Percentiles rank a stretch among this genome's conserved stretches.
Evolutionary conservation across 495 filamentous ascomycete genomes (phyloP).

Genomic region (Aspergillus heteromorphus): DNA sequence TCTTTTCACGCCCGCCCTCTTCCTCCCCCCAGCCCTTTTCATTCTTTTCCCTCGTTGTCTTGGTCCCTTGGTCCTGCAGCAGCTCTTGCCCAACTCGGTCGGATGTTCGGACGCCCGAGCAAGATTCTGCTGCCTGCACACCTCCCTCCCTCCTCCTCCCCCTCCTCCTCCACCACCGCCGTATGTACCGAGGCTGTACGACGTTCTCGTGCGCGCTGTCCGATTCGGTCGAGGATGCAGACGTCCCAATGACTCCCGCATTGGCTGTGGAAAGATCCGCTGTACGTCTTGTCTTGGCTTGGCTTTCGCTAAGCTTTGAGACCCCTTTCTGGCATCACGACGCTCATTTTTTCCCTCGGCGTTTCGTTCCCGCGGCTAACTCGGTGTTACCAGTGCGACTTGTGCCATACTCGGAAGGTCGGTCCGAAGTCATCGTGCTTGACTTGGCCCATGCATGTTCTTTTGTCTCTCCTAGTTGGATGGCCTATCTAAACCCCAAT

Average conservation of each 20-base stretch:
- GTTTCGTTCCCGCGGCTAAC: neutral
- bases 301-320: neutral
- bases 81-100: neutral
- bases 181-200: too few species aligned
- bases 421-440: neutral
- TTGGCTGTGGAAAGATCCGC: constrained; percentile 3
- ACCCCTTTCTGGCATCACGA: neutral
- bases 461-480: too few species aligned
- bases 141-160: too few species aligned
- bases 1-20: too few species aligned
- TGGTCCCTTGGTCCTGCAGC: neutral
- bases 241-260: neutral
- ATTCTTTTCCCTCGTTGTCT: too few species aligned
- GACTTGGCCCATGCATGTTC: neutral
- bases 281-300: neutral
- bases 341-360: neutral
- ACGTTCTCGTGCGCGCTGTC: neutral
- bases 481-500: neutral
- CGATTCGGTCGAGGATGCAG: neutral
- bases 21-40: too few species aligned
- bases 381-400: constrained; percentile 2
- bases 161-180: too few species aligned
- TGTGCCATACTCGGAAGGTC: constrained; percentile 3
- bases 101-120: neutral
- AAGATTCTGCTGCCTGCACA: neutral